Evolutionary conservation across 768 basidiomycete genomes (phyloP), one percentile per base, ranked within the genome.

Genomic region (Tricholoma furcatifolium): DNA sequence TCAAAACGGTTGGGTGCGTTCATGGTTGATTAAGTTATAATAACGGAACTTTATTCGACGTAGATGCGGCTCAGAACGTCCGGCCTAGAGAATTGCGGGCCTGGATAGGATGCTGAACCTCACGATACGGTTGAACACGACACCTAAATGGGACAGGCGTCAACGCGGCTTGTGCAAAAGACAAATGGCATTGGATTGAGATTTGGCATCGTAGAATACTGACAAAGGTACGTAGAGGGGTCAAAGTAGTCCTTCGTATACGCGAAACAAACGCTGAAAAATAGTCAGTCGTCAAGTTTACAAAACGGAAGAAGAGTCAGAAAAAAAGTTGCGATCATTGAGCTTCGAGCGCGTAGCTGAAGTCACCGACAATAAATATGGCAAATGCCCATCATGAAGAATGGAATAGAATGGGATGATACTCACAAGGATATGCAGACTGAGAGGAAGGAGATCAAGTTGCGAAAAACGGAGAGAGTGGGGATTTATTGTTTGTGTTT

Each of bases 1-100:
- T 97, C 94, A 65, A 86, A 90, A 59, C 96, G 84, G 67, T 87
- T 85, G n/a, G 93, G 94, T 42, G 93, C 93, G 74, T 99, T 99
- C 89, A 97, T 92, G 43, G 27, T 36, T 27, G 27, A 7, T 27
- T 7, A 27, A 27, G 27, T 27, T 27, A 27, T 27, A 27, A 27
- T 7, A 27, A 27, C 27, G 27, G 7, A 7, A 27, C 27, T 27
- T 27, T 3, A 27, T 27, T 27, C 27, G 27, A 27, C 27, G 27
- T 7, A 27, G 27, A 27, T 7, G 27, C 27, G 27, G 7, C 27
- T 27, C 27, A 27, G 27, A 27, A 27, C 3, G 27, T 27, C 7
- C 4, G n/a, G n/a, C n/a, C 7, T 27, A 7, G 7, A 27, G 27
- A 27, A 27, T 8, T 27, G 5, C 12, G 32, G 21, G 6, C 47